These are phyloP conservation scores for Malus sylvestris DNA, from an alignment of 306 rosid species.

Conservation along the genomic window DNA sequence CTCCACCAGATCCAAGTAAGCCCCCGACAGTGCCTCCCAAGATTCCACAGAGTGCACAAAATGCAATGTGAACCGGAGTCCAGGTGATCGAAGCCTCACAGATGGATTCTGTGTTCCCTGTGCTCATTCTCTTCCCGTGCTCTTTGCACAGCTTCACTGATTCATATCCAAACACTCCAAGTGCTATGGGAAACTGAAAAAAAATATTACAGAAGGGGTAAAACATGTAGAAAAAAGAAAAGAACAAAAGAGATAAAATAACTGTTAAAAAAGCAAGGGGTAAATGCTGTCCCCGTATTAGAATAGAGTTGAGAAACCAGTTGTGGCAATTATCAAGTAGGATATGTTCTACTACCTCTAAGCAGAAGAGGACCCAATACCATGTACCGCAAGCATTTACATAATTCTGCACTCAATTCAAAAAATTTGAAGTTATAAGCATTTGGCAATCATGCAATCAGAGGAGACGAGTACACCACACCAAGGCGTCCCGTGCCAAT, in stretches of 20 bases:
- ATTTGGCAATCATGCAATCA: no score
- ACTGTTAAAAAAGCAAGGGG: neutral
- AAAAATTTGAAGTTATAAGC: neutral
- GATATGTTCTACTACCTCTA: conserved; percentile 45
- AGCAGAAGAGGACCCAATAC: conserved; percentile 77
- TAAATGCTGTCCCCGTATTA: neutral
- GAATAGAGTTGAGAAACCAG: neutral
- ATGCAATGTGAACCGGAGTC: conserved; percentile 51
- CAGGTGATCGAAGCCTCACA: conserved; percentile 90
- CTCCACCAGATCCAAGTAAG: conserved; percentile 83
- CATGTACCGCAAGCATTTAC: conserved; percentile 43
- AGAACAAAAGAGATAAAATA: neutral
- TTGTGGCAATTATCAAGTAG: conserved; percentile 1
- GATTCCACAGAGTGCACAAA: conserved; percentile 73
- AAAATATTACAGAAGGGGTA: neutral
- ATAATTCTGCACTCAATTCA: conserved; percentile 46
- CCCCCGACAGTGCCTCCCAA: conserved; percentile 87
- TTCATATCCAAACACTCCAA: conserved; percentile 68
- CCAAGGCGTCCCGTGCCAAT: no score
- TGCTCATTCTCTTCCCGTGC: conserved; percentile 59
- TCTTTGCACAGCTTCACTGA: conserved; percentile 60
- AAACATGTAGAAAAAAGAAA: neutral
- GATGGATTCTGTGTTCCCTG: conserved; percentile 48
- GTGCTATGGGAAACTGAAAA: conserved; percentile 62
- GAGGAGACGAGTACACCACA: no score